Percentiles rank a stretch among this genome's conserved stretches.
phyloP scores from a whole-genome alignment of 495 filamentous ascomycete species.

The Endocarpon pusillum region DNA sequence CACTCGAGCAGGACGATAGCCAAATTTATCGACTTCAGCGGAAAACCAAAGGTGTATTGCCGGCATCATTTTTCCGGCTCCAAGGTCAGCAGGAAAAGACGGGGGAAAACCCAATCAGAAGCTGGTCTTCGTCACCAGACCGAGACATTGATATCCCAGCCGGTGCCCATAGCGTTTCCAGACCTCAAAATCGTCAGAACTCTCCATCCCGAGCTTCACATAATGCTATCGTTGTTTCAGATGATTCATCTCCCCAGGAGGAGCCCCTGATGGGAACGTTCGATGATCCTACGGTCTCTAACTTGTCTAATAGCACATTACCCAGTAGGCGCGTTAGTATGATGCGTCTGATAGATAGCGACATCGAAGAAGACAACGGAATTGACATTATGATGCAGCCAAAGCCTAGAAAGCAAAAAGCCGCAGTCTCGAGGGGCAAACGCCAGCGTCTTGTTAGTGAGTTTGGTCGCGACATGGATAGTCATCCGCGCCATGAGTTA shows the following conservation, averaged over 20 bases:
- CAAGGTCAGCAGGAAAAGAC: slow-evolving; percentile 30
- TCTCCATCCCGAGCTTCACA: slow-evolving; percentile 5
- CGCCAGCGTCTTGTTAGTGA: slow-evolving; percentile 11
- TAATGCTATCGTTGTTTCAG: slow-evolving; percentile 8
- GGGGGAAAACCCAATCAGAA: slow-evolving; percentile 17
- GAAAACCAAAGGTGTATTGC: slow-evolving; percentile 68
- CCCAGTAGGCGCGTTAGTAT: too few relatives aligned
- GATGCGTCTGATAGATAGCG: slow-evolving; percentile 18
- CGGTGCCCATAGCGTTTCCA: slow-evolving; percentile 28
- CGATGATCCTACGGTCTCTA: too few relatives aligned
- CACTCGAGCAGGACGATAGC: slow-evolving; percentile 7
- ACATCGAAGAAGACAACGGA: slow-evolving; percentile 37
- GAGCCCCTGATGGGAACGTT: too few relatives aligned
- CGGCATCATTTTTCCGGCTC: slow-evolving; percentile 77
- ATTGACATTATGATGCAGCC: too few relatives aligned
- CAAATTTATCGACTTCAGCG: slow-evolving; percentile 25
- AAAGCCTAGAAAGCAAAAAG: slow-evolving; percentile 10
- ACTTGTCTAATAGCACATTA: too few relatives aligned
- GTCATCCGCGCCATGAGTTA: slow-evolving; percentile 12
- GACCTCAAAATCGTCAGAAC: slow-evolving; percentile 8
- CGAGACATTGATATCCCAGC: slow-evolving; percentile 12
- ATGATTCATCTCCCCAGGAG: slow-evolving; percentile 14
- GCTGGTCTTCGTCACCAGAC: slow-evolving; percentile 8
- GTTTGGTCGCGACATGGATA: background rate
- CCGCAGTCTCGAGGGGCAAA: slow-evolving; percentile 31